Base-by-base conservation (phyloP, 306 rosid species). In the Sindora glabra region DNA sequence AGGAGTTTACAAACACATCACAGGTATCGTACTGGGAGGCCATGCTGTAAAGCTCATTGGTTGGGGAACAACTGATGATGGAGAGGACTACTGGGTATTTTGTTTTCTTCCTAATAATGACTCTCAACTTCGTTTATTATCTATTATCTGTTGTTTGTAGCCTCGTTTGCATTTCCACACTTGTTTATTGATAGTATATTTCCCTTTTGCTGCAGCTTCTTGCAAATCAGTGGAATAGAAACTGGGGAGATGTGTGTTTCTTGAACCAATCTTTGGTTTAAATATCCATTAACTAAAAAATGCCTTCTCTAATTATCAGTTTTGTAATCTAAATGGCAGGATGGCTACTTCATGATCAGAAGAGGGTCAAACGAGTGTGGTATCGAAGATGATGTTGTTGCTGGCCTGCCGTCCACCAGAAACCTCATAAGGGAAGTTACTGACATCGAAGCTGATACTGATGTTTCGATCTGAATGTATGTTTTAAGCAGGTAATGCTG, bases 41-140 rank as follows among this genome's bases (percentile, higher is more conserved):
- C 98, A 92, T 74, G 98, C 98, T 15, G 96, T 86, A 5, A 92
- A 92, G 77, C 80, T 92, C 44, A 83, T 92, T 63, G 98, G 98
- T 19, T 92, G 98, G 98, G 98, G 98, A 74, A 88, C 95, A 59
- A 69, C 78, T 16, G 83, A 78, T 36, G 77, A 71, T 32, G 96
- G 98, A 16, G 92, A 83, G 32, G 95, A 88, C 78, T 92, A 88
- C 67, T 92, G 98, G 98, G 98, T 92, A 78, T 48, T 77, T 64
- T 46, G 38, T 55, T 47, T 16, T 41, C 48, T 71, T 77, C 24
- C 45, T 27, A 38, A 40, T 14, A 62, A 47, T 39, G 3, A 26
- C 52, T 36, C 72, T 56, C 16, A n/a, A 18, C 12, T 29, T 61
- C n/a, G n/a, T n/a, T n/a, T n/a, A n/a, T n/a, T n/a, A n/a, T n/a